These are phyloP conservation scores for Ophiostoma perfectum DNA, from an alignment of 2,329 filamentous ascomycete genomes.

Conservation along the genomic window DNA sequence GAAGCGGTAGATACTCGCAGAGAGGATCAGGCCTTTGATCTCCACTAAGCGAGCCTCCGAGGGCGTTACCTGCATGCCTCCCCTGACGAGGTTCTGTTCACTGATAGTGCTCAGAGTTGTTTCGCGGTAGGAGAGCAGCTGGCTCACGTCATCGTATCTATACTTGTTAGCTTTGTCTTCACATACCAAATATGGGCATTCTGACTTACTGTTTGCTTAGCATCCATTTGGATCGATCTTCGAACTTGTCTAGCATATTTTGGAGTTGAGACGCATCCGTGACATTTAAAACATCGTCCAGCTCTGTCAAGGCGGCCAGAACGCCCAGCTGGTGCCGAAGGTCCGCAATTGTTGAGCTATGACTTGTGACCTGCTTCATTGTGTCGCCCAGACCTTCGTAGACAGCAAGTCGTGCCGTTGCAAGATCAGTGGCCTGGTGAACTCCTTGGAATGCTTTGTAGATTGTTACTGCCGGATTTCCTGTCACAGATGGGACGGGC, in stretches of 20 bases:
- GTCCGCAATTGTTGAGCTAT: constrained; percentile 45
- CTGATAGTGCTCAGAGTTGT: constrained; percentile 76
- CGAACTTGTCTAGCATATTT: constrained; percentile 57
- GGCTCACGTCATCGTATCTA: constrained; percentile 65
- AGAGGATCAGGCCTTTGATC: constrained; percentile 68
- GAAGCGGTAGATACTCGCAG: constrained; percentile 68
- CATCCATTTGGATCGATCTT: constrained; percentile 69
- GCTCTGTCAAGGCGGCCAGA: constrained; percentile 70
- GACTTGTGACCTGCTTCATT: constrained; percentile 51
- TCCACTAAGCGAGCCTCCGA: constrained; percentile 65
- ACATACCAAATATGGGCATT: too few relatives aligned
- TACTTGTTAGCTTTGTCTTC: not conserved
- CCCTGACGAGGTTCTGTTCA: constrained; percentile 59
- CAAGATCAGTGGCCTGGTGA: constrained; percentile 56
- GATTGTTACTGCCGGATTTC: constrained; percentile 61
- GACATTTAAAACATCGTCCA: constrained; percentile 69
- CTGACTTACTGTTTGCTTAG: constrained; percentile 42
- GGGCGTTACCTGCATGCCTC: constrained; percentile 54
- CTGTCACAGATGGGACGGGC: constrained; percentile 57
- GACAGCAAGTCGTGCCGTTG: constrained; percentile 51
- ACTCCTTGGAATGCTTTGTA: constrained; percentile 80
- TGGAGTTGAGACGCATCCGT: constrained; percentile 55
- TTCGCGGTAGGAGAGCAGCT: constrained; percentile 75
- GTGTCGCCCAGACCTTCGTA: constrained; percentile 58
- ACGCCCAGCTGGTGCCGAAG: constrained; percentile 54